Conservation (phyloP, 768 basidiomycete genomes). For the Dioszegia crocea region DNA sequence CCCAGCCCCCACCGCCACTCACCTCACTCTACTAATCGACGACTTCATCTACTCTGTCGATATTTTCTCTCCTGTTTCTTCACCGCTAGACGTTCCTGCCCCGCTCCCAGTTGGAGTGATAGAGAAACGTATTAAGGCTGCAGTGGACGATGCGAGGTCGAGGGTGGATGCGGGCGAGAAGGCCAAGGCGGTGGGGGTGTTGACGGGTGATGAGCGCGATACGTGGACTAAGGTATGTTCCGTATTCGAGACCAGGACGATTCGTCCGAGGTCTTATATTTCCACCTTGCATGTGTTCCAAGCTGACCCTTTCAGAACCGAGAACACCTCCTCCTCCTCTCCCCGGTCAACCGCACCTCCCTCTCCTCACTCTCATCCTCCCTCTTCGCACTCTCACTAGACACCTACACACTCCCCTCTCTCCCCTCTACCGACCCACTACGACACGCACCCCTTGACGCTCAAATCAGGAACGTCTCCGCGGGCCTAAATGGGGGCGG, state of each 20-base stretch:
- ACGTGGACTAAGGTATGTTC: conserved; percentile 67
- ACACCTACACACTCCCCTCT: conserved; percentile 60
- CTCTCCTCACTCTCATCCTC: conserved; percentile 67
- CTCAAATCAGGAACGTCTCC: conserved; percentile 71
- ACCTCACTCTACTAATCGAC: conserved; percentile 62
- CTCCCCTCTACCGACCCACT: conserved; percentile 38
- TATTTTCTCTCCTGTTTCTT: conserved; percentile 52
- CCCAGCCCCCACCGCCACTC: conserved; percentile 56
- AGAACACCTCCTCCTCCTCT: conserved; percentile 62
- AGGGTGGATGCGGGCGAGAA: conserved; percentile 56
- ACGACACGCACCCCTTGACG: conserved; percentile 56
- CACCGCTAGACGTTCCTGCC: conserved; percentile 46
- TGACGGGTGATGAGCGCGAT: conserved; percentile 78
- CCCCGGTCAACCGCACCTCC: conserved; percentile 60
- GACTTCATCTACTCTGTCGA: conserved; percentile 76
- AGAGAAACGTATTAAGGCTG: conserved; percentile 54
- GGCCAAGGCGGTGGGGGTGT: conserved; percentile 62
- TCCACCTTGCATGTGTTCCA: too few species aligned
- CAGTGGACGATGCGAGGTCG: conserved; percentile 62
- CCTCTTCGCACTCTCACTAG: conserved; percentile 74
- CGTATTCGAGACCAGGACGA: not conserved
- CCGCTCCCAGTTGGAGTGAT: conserved; percentile 52
- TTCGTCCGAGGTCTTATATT: not conserved
- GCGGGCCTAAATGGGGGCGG: conserved; percentile 60
- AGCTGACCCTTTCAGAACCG: too few species aligned